Base-by-base conservation (phyloP, 768 basidiomycete genomes). In the Boletus coccyginus region DNA sequence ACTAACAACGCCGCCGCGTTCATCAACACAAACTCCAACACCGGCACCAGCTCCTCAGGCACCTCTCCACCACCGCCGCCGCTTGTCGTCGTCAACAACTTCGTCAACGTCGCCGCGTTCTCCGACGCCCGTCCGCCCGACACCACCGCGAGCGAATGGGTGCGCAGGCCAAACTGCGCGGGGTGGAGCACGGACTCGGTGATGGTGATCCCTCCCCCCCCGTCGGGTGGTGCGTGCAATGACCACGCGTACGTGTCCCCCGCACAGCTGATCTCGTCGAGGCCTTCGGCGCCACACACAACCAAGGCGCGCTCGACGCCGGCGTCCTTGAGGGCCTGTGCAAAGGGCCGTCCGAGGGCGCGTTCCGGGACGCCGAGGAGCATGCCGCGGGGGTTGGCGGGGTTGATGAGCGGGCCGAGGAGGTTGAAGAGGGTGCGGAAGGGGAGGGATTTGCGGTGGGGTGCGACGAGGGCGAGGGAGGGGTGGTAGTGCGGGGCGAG, bases 401-500 rank as follows among this genome's bases (percentile, higher is more conserved):
- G 97, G 73, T 96, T 98, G 73, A 96, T 88, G 39, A 98, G 81
- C 0, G 96, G 97, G 0, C 97, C 95, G 33, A 98, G 79, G 56
- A 94, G 76, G 74, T 99, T 98, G 82, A 97, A 98, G 77, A 99
- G 87, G 10, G 96, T 98, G 45, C 94, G 88, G 77, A 96, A 98
- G 45, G 94, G 93, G 51, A 98, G 83, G 0, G 85, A 75, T 64
- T 88, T 90, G 52, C 96, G 88, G 66, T 88, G 83, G 0, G 96
- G 94, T 0, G 88, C 89, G 61, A 98, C 79, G 53, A 81, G 74
- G 7, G 89, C 91, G 46, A 98, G 80, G 0, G 88, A 72, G 2
- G 95, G 95, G 72, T 98, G 94, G 73, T 94, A 98, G 68, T 95
- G 88, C 0, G 94, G 88, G 0, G 93, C 97, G 58, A 96, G 86